phyloP scores from a whole-genome alignment of 805 yeast genomes.

The Schizosaccharomyces lindneri region DNA sequence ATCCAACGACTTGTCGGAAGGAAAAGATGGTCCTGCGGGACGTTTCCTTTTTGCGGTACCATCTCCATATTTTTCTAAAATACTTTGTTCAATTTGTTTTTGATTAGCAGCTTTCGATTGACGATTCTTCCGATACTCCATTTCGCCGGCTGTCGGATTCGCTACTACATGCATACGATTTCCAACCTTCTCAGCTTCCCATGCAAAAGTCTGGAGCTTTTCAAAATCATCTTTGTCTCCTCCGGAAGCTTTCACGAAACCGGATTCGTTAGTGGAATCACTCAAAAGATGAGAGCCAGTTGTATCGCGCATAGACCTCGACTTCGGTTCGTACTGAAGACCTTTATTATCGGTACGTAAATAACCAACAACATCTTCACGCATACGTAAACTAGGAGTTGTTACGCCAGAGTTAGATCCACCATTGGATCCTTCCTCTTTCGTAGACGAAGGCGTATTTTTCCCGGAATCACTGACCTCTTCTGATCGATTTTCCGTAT shows the following conservation, averaged over 20 bases:
- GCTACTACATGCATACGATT: conserved; percentile 15
- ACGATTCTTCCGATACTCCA: conserved; percentile 15
- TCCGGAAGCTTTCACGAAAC: neutral
- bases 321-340: conserved; percentile 21
- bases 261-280: conserved; percentile 4
- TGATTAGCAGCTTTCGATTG: neutral
- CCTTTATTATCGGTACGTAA: conserved; percentile 25
- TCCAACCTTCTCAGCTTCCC: conserved; percentile 16
- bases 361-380: conserved; percentile 60
- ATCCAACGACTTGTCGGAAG: too few species aligned
- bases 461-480: conserved; percentile 4
- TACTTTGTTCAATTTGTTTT: neutral
- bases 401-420: conserved; percentile 14
- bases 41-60: neutral
- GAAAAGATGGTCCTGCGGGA: too few species aligned
- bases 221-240: conserved; percentile 35
- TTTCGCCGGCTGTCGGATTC: conserved; percentile 24
- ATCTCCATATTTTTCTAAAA: neutral
- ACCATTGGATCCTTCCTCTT: conserved; percentile 13
- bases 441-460: conserved; percentile 6
- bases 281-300: conserved; percentile 28
- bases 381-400: conserved; percentile 24
- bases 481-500: conserved; percentile 1
- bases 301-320: conserved; percentile 12
- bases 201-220: conserved; percentile 24